Base-by-base conservation (phyloP, 2,329 filamentous ascomycete species). In the Penicillium sp. region DNA sequence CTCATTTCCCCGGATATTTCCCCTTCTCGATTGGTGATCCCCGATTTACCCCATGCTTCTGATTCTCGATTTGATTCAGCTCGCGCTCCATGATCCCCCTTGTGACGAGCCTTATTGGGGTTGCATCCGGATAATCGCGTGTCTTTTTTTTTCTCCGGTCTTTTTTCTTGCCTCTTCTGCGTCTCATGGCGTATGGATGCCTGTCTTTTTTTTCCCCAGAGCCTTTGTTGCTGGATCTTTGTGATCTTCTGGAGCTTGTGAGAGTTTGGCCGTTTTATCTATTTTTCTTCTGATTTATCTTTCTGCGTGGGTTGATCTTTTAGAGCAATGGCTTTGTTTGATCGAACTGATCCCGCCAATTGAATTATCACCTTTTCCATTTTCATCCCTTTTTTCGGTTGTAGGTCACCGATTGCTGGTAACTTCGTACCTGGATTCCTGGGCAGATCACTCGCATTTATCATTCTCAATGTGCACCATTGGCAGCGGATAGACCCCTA, bases 201-300 rank as follows among this genome's bases (percentile, higher is more conserved):
- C 55, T 51, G 33, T 61, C 42, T 62, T 49, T 61, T 61, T 56
- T 50, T 61, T 56, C 49, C 47, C 23, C 27, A 42, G 42, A 57
- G 43, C 36, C 27, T 51, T 58, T 19, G 47, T 53, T 17, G 12
- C 27, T 43, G 17, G 42, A 53, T 56, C 42, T 33, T 48, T 57
- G 33, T 52, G 53, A 53, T 63, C 53, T 45, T 59, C 36, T 55
- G 31, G 55, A 55, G 43, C 43, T 53, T 55, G 49, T 42, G 36
- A 52, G 43, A 52, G 41, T 58, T 49, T 53, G 54, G 33, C 41
- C 12, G n/a, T 44, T 58, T 57, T 55, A 39, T 60, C 36, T 52
- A 61, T 54, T 45, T 61, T 61, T 53, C 38, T 45, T 3, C 38
- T 61, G 45, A 33, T 33, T 49, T 43, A 31, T 47, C 13, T 36